Evolutionary conservation across 1,284 basidiomycete genomes (phyloP), one percentile per base, ranked within the genome.

Genomic region (Irpex sp.): DNA sequence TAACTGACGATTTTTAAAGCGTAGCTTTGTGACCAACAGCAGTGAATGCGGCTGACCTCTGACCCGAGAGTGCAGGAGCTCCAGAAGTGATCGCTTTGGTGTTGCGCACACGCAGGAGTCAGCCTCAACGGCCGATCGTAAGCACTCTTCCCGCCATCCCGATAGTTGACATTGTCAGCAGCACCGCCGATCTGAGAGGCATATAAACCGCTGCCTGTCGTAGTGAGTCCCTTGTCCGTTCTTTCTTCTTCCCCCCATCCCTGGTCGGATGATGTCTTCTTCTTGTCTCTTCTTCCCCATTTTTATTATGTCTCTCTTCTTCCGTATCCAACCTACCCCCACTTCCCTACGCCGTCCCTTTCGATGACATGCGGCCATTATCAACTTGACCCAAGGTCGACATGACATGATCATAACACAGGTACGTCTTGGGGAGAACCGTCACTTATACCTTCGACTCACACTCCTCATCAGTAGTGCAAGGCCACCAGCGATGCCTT

Each of bases 341-440:
- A 11, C 11, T n/a, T 47, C 44, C n/a, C 11, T n/a, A 6, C 9
- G 44, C 9, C 44, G 9, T 47, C 44, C 44, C 44, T 47, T 47
- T n/a, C 44, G 9, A 13, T n/a, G 44, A 11, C 9, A n/a, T n/a
- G n/a, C n/a, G 44, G 44, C 3, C 26, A 26, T 26, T 4, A 26
- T 26, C 26, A 26, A 26, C 26, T 26, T 26, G 26, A 26, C 26
- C 26, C 26, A 26, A 26, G 26, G 26, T 26, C 26, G 26, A 26
- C 26, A 26, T 26, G 26, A 26, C 26, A 26, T 26, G 26, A 26
- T 26, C 26, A 26, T 26, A 26, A 26, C 26, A 26, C 26, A 26
- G 44, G 72, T 73, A 54, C 63, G 70, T 64, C 44, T 47, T 47
- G 9, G 15, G 2, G 13, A 9, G 19, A 9, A n/a, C 11, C 51